Evolutionary conservation across 352 stramenopile species (phyloP).

Genomic region (Globisporangium okanoganense): DNA sequence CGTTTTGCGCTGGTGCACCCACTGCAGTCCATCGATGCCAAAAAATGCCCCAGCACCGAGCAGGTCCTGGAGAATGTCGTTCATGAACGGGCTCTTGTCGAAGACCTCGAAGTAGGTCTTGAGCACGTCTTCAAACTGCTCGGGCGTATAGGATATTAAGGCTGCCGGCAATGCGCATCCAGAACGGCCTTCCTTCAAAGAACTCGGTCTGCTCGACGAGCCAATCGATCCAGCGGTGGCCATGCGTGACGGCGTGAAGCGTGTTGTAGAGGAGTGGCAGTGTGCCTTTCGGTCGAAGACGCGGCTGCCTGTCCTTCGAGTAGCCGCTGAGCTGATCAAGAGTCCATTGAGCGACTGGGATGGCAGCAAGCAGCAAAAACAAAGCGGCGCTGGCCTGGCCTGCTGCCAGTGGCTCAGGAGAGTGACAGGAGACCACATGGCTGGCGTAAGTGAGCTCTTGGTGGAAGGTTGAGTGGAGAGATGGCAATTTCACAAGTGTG

Average conservation of each 20-base stretch:
- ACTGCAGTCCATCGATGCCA: slow-evolving; percentile 17
- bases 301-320: neutral
- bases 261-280: neutral
- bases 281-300: neutral
- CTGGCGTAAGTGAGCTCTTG: no score
- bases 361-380: neutral
- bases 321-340: neutral
- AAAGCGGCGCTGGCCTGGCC: neutral
- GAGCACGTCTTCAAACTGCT: slow-evolving; percentile 22
- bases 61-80: slow-evolving; percentile 15
- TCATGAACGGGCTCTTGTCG: slow-evolving; percentile 18
- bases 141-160: neutral
- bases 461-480: no score
- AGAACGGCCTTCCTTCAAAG: slow-evolving; percentile 10
- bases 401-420: neutral
- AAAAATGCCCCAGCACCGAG: slow-evolving; percentile 23
- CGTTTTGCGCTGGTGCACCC: slow-evolving; percentile 37
- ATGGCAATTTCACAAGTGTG: no score
- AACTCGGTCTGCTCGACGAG: slow-evolving; percentile 1
- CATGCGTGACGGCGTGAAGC: neutral
- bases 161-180: slow-evolving; percentile 2
- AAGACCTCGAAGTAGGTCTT: slow-evolving; percentile 23
- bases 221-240: slow-evolving; percentile 8
- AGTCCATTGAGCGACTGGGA: neutral
- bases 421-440: neutral